Percentiles rank a stretch among this genome's conserved stretches.
phyloP scores from a whole-genome alignment of 805 yeast genomes.

The Vanderwaltozyma tropicalis region DNA sequence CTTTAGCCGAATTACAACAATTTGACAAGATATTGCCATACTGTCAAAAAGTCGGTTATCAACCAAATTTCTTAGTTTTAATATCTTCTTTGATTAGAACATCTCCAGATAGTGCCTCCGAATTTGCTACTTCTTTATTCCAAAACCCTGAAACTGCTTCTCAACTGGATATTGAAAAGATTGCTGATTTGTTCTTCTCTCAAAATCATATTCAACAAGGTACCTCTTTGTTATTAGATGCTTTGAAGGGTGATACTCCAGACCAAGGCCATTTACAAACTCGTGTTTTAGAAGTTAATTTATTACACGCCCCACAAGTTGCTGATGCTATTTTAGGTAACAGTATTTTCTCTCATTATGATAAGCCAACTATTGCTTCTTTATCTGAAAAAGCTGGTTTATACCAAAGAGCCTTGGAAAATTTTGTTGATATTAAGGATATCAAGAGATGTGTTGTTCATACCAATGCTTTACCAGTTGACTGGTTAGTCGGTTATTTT shows the following conservation, averaged over 20 bases:
- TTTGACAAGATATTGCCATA: conserved; percentile 92
- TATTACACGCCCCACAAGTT: conserved; percentile 96
- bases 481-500: conserved; percentile 87
- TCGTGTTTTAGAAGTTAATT: conserved; percentile 81
- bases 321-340: conserved; percentile 98
- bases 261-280: conserved; percentile 95
- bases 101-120: conserved; percentile 96
- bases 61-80: conserved; percentile 82
- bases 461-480: conserved; percentile 74
- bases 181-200: conserved; percentile 88
- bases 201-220: conserved; percentile 96
- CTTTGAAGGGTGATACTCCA: conserved; percentile 85
- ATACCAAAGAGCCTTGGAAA: conserved; percentile 91
- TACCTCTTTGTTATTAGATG: conserved; percentile 92
- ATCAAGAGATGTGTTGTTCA: conserved; percentile 91
- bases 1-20: conserved; percentile 91
- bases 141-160: conserved; percentile 48
- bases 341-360: conserved; percentile 91
- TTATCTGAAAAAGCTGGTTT: conserved; percentile 95
- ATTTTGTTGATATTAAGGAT: conserved; percentile 87
- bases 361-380: conserved; percentile 83
- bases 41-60: conserved; percentile 78
- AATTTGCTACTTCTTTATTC: conserved; percentile 82
- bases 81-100: conserved; percentile 84
- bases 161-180: conserved; percentile 67